A percentile compares a stretch with the other conserved stretches of the same genome.
These are phyloP conservation scores for Aspergillus sp. DNA, from an alignment of 2,329 filamentous ascomycete genomes.

Conservation along the genomic window DNA sequence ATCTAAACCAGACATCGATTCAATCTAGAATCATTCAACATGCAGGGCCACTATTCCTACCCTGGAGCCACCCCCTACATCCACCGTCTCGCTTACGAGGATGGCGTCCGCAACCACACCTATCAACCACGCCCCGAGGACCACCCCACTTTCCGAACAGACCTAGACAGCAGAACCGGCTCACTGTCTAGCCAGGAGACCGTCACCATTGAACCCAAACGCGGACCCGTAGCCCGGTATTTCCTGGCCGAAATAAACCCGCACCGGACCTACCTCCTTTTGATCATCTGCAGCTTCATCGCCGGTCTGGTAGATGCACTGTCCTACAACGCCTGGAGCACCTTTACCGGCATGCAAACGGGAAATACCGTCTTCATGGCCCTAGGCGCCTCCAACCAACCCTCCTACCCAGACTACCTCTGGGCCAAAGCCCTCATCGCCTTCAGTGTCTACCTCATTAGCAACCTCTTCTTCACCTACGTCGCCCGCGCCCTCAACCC, in stretches of 20 bases:
- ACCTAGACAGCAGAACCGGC: neutral
- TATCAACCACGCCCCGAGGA: no score
- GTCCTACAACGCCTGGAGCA: slow-evolving; percentile 38
- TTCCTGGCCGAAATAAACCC: slow-evolving; percentile 18
- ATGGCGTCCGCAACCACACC: no score
- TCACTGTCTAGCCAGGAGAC: neutral
- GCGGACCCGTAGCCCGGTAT: slow-evolving; percentile 7
- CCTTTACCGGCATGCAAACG: slow-evolving; percentile 41
- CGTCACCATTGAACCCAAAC: neutral
- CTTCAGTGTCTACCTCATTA: slow-evolving; percentile 31
- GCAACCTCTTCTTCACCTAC: slow-evolving; percentile 35
- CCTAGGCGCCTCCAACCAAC: slow-evolving; percentile 36
- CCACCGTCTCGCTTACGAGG: no score
- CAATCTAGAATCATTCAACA: no score
- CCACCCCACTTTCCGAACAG: neutral
- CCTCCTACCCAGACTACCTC: slow-evolving; percentile 31
- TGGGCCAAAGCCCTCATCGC: slow-evolving; percentile 40
- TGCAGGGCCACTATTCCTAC: no score
- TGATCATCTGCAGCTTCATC: slow-evolving; percentile 33
- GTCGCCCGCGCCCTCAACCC: slow-evolving; percentile 25
- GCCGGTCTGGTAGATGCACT: slow-evolving; percentile 35
- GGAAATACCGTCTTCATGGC: slow-evolving; percentile 41
- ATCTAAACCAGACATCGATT: no score
- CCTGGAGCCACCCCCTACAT: no score
- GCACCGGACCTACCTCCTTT: slow-evolving; percentile 20